A percentile compares a stretch with the other conserved stretches of the same genome.
phyloP scores from a whole-genome alignment of 441 rosid species.

The Cnidoscolus chayamansa region DNA sequence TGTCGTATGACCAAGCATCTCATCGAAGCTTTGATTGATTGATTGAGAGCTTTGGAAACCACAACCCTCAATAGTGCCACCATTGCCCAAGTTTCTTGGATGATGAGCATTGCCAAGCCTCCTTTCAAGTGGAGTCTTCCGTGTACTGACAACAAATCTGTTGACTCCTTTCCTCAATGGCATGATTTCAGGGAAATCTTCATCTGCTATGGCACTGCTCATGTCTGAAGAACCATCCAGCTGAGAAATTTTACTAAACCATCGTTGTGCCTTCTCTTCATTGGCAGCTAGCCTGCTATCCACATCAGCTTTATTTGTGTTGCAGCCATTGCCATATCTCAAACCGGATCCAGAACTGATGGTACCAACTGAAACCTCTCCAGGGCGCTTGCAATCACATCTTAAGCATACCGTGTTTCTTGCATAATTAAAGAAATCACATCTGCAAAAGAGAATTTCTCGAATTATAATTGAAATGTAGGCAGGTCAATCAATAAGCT shows the following conservation, averaged over 20 bases:
- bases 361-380: constrained; percentile 31
- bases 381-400: constrained; percentile 84
- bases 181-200: constrained; percentile 94
- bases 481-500: constrained; percentile 8
- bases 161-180: constrained; percentile 96
- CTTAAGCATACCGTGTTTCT: constrained; percentile 83
- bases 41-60: constrained; percentile 22
- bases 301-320: constrained; percentile 36
- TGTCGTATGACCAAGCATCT: constrained; percentile 39
- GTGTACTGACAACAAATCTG: constrained; percentile 87
- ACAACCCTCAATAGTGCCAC: constrained; percentile 17
- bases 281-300: constrained; percentile 63
- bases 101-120: constrained; percentile 55
- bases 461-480: constrained; percentile 8
- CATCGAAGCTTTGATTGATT: constrained; percentile 37
- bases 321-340: constrained; percentile 29
- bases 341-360: constrained; percentile 29
- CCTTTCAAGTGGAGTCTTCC: constrained; percentile 82
- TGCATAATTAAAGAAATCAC: constrained; percentile 70
- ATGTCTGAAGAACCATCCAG: constrained; percentile 45
- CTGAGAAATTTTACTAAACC: constrained; percentile 73
- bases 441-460: constrained; percentile 44
- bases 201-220: constrained; percentile 70
- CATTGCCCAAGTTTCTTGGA: constrained; percentile 28
- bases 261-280: constrained; percentile 74